Conservation (phyloP, 2,329 filamentous ascomycete genomes). For the Zelopaecilomyces penicillatus region DNA sequence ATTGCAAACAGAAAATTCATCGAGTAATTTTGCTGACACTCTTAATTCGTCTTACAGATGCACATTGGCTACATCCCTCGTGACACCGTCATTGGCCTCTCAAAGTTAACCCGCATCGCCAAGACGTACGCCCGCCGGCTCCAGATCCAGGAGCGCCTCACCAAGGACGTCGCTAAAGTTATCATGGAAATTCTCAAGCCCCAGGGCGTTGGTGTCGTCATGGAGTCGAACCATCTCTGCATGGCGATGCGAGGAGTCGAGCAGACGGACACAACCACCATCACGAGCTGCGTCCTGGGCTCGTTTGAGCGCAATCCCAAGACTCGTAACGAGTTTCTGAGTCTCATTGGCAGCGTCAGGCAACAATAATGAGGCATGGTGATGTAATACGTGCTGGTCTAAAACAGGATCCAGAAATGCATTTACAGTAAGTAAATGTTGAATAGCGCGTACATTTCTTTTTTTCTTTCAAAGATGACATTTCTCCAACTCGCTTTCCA, state of each 20-base stretch:
- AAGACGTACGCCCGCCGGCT: conserved; percentile 93
- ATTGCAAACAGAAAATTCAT: not conserved
- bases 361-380: conserved; percentile 35
- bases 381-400: too few relatives aligned
- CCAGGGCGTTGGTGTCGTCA: conserved; percentile 91
- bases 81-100: conserved; percentile 85
- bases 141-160: conserved; percentile 93
- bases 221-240: conserved; percentile 93
- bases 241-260: conserved; percentile 99
- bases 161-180: conserved; percentile 90
- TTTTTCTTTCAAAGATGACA: too few relatives aligned
- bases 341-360: conserved; percentile 45
- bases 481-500: too few relatives aligned
- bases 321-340: conserved; percentile 92
- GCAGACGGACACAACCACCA: conserved; percentile 78
- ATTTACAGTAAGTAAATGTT: too few relatives aligned
- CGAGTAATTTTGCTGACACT: not conserved
- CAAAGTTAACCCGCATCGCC: conserved; percentile 89
- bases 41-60: conserved; percentile 56
- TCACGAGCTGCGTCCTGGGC: conserved; percentile 95
- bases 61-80: conserved; percentile 97
- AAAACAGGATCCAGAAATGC: not conserved
- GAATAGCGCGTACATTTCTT: too few relatives aligned
- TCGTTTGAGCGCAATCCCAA: conserved; percentile 89
- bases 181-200: conserved; percentile 89